Evolutionary conservation across 441 rosid genomes (phyloP), one percentile per base, ranked within the genome.

Genomic region (Pelargonium myrrhifolium): DNA sequence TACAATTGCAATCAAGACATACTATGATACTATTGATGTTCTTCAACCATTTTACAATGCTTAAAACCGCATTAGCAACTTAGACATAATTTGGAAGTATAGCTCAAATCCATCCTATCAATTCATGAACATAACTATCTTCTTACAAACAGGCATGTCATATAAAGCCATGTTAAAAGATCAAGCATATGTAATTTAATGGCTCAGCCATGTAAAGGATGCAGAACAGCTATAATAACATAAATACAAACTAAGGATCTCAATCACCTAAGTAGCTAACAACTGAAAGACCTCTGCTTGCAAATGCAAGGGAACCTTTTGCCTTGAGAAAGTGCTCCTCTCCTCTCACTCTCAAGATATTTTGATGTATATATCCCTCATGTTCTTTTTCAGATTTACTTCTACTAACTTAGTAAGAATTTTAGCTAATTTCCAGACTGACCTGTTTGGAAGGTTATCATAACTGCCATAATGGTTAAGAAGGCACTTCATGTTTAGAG

Each of bases 401-500:
- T 37, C 66, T 17, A 64, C 39, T 24, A 37, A 39, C 2, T 39
- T 64, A 7, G 9, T 15, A 17, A 17, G 20, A 35, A 64, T 70
- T 35, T 11, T 45, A n/a, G 14, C n/a, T 21, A 49, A 15, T 61
- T 35, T 47, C 67, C 70, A 51, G n/a, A 26, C 76, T 35, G 65
- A 94, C 99, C 99, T 88, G 79, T 84, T 77, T 2, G 98, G 99
- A 72, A 89, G 86, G 74, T 75, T 72, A 72, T 84, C 93, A 78
- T 83, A 81, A 85, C 85, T 86, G 65, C 99, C 97, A 76, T 86
- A 89, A 77, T 88, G 89, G 72, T 88, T 90, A 67, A 92, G 79
- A 74, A 94, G 97, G 75, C 97, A 87, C 76, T 89, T 92, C 96
- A 94, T 76, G 72, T 89, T 92, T 72, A 88, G 76, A 4, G 94